Base-by-base conservation (phyloP, 2,329 filamentous ascomycete species). In the Mycogone perniciosa region DNA sequence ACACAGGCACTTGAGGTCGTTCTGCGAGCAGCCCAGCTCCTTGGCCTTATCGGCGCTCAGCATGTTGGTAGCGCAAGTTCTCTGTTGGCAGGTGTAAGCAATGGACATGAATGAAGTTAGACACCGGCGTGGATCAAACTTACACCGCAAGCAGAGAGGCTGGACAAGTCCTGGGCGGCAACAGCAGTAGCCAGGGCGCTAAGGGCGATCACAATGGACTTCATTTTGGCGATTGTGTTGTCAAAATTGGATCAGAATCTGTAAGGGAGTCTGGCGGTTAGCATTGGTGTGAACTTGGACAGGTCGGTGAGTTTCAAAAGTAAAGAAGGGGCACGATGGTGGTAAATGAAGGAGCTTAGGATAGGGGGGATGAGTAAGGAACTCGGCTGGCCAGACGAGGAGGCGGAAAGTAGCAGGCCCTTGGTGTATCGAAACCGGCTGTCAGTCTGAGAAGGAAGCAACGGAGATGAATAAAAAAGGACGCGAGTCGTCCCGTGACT, bases 61-160 rank as follows among this genome's bases (percentile, higher is more conserved):
- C 76, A 82, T 80, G 69, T 76, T 76, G 60, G 60, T 64, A 56
- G 73, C 67, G 58, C 79, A 82, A 38, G 60, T 66, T 60, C 65
- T 67, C 77, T 81, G 50, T n/a, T 38, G n/a, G 52, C 31, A 44
- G 11, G 7, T 26, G 48, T 61, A 31, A 63, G 56, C 8, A 30
- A 42, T 47, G 40, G 26, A 31, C 7, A 2, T 13, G 26, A 35
- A 29, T 7, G 6, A 45, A 7, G 11, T 9, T 20, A 38, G 33
- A 46, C 20, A 20, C 20, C 20, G 20, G 3, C 20, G 30, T 11
- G 44, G 11, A 13, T n/a, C n/a, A 10, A 6, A 71, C 78, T 72
- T 76, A 82, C 79, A 65, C 72, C 77, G 59, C 79, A 82, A 13
- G 62, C 51, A 33, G 76, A 71, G 46, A 81, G 73, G 50, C 66